Base-by-base conservation (phyloP, 805 yeast species). In the Kazachstania martiniae region DNA sequence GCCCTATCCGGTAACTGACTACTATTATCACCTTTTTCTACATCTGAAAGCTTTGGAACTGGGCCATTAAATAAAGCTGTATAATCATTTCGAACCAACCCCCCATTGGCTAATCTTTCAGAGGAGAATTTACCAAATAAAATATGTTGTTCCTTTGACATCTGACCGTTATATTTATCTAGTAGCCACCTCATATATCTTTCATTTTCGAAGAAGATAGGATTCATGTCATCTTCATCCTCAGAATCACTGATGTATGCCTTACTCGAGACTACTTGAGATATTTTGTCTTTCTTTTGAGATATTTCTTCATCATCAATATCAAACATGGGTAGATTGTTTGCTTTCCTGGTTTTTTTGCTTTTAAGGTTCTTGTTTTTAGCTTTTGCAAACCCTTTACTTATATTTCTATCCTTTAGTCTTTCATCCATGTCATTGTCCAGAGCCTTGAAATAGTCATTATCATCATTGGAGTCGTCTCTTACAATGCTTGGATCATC, bases 201-300 rank as follows among this genome's bases (percentile, higher is more conserved):
- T 37, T 57, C 62, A 35, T 57, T 57, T 36, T 57, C 59, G 36
- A 48, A 57, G 27, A 55, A 55, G 5, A 49, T 35, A 6, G 57
- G 42, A 22, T 42, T 41, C 19, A 45, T 30, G 3, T 40, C 45
- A 14, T 47, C 49, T 5, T 46, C 58, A 7, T 43, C 49, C 12
- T 54, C 59, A 16, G 61, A 54, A 32, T 56, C 60, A 31, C 50
- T 44, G 15, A 57, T 50, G 28, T 46, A 47, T 24, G 53, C 59
- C 31, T 50, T 53, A 33, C 59, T 53, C 1, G 47, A 39, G 6
- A 47, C 37, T 6, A 29, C 31, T 8, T 35, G 38, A n/a, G n/a
- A n/a, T n/a, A n/a, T n/a, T n/a, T n/a, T n/a, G 21, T 41, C 37
- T 12, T 29, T 28, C 21, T 34, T 38, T 14, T 29, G 24, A 5